Evolutionary conservation across 2,329 filamentous ascomycete species (phyloP).

Genomic region (Whalleya microplaca): DNA sequence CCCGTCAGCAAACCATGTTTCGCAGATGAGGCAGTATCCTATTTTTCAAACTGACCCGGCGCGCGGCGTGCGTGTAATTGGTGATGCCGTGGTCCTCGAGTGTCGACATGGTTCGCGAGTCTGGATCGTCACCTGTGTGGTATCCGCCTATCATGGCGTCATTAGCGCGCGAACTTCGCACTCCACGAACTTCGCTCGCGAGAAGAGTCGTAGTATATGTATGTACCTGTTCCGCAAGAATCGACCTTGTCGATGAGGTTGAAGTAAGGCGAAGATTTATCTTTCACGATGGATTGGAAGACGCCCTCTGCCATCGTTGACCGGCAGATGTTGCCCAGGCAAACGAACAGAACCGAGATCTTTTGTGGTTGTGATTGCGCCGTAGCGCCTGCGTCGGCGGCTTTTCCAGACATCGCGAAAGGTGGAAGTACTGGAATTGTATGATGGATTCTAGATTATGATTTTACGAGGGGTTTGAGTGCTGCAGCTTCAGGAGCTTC

Average conservation of each 20-base stretch:
- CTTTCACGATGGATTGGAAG: constrained; percentile 72
- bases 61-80: constrained; percentile 75
- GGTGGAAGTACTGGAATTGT: no score
- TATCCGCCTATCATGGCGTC: constrained; percentile 66
- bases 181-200: no score
- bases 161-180: constrained; percentile 4
- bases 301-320: constrained; percentile 97
- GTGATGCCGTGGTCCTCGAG: constrained; percentile 75
- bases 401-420: constrained; percentile 7
- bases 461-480: not conserved
- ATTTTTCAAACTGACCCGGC: constrained; percentile 60
- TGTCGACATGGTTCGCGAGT: constrained; percentile 81
- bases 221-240: constrained; percentile 78
- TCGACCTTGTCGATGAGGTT: constrained; percentile 71
- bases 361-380: constrained; percentile 25
- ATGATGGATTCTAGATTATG: no score
- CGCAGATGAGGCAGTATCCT: not conserved
- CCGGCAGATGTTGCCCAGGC: constrained; percentile 92
- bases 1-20: not conserved
- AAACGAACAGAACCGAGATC: constrained; percentile 88
- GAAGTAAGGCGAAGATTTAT: constrained; percentile 57
- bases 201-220: not conserved
- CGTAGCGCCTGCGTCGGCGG: not conserved
- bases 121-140: constrained; percentile 76
- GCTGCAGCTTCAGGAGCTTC: no score